Conservation (phyloP, 2,329 filamentous ascomycete species). For the Bipolaris gigantea region DNA sequence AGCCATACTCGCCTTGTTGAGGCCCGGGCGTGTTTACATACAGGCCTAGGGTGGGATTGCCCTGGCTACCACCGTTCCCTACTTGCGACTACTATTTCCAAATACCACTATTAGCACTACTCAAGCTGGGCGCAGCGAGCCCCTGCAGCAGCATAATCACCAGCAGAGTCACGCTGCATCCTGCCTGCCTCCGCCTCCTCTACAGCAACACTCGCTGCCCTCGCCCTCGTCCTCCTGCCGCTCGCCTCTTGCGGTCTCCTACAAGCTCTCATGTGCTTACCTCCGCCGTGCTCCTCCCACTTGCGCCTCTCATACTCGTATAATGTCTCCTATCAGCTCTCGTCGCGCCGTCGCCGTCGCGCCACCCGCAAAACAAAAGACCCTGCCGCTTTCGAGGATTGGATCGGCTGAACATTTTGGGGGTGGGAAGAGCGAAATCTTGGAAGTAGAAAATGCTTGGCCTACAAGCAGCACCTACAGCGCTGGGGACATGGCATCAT, state of each 20-base stretch:
- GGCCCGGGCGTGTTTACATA: constrained; percentile 12
- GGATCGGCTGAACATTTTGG: constrained; percentile 34
- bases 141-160: constrained; percentile 20
- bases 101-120: constrained; percentile 21
- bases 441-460: constrained; percentile 9
- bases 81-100: constrained; percentile 11
- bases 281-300: constrained; percentile 39
- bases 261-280: constrained; percentile 44
- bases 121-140: constrained; percentile 19
- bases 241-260: constrained; percentile 30
- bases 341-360: constrained; percentile 37
- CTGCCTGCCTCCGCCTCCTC: constrained; percentile 3
- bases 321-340: constrained; percentile 40
- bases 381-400: constrained; percentile 40
- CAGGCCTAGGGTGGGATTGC: constrained; percentile 19
- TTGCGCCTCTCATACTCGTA: constrained; percentile 43
- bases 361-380: constrained; percentile 41
- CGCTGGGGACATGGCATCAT: constrained; percentile 20
- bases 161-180: constrained; percentile 20
- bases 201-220: constrained; percentile 3
- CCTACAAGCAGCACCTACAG: constrained; percentile 18
- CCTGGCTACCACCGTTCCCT: neutral
- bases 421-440: constrained; percentile 17
- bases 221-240: constrained; percentile 15
- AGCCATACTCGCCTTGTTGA: constrained; percentile 16